phyloP scores from a whole-genome alignment of 2,329 filamentous ascomycete species.

The Chaetomiaceae sp. region DNA sequence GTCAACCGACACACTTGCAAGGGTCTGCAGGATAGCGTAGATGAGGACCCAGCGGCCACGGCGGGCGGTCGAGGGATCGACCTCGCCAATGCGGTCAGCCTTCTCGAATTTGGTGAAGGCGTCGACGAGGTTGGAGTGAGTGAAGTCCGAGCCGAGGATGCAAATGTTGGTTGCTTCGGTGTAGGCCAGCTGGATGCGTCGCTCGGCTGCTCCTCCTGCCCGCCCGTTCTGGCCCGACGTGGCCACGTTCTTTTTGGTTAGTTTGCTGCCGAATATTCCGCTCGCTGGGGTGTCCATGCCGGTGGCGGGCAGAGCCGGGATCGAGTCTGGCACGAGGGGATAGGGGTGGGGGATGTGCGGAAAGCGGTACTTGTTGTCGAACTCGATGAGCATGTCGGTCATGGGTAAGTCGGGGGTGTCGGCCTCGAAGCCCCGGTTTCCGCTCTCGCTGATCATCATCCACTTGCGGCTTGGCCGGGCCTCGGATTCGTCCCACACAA shows the following conservation, averaged over 20 bases:
- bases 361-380: constrained; percentile 58
- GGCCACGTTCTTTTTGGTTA: constrained; percentile 29
- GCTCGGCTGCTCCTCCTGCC: constrained; percentile 37
- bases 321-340: constrained; percentile 56
- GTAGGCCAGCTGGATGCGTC: constrained; percentile 52
- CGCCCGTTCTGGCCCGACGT: constrained; percentile 21
- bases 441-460: constrained; percentile 53
- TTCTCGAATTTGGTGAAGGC: constrained; percentile 55
- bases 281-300: constrained; percentile 23
- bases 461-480: constrained; percentile 59
- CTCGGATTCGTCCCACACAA: constrained; percentile 61
- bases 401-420: constrained; percentile 55
- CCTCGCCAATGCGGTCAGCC: constrained; percentile 43
- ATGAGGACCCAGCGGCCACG: constrained; percentile 58
- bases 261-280: constrained; percentile 29
- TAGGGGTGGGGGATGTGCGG: constrained; percentile 66
- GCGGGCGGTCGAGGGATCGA: constrained; percentile 52
- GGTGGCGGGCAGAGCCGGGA: constrained; percentile 30
- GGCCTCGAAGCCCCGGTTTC: constrained; percentile 44
- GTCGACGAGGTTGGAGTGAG: constrained; percentile 51
- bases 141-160: constrained; percentile 49
- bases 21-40: constrained; percentile 56
- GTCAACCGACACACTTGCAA: constrained; percentile 57
- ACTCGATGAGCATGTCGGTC: constrained; percentile 62
- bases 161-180: constrained; percentile 58